Base-by-base conservation (phyloP, 192 early-diverging fungal species). In the Dispira simplex region DNA sequence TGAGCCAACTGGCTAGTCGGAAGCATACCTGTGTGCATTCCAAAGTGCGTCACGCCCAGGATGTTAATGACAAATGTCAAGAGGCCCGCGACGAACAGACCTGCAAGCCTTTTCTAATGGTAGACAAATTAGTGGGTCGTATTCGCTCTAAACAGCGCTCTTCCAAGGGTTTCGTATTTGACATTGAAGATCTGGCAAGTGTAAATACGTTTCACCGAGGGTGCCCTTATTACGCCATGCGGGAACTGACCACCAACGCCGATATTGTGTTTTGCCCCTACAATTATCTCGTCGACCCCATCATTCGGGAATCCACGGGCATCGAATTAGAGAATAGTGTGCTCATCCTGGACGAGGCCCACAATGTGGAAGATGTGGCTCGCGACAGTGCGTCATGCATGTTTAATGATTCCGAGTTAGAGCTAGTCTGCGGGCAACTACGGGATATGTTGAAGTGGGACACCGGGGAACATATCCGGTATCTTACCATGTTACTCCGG, bases 221-320 rank as follows among this genome's bases (percentile, higher is more conserved):
- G 2, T 85, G 84, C 26, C 76, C 84, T 1, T 85, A 84, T 65
- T 85, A 67, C 65, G 76, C 82, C 2, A 49, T 77, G 6, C 73
- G 76, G 27, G 74, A 69, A 8, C 10, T 81, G 20, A 63, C 74
- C 9, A 69, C 57, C 8, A 47, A 26, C 2, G 82, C 82, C 6
- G 77, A 85, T 6, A 62, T 85, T 18, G 64, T 85, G 4, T 84
- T 85, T 57, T 82, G 81, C 44, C 84, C 84, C 0, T 85, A 85
- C 64, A 83, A 85, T 46, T 85, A 85, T 43, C 70, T 85, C 0
- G 66, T 85, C 46, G 81, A 83, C 65, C 84, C 84, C 0, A 60
- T 67, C 0, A 78, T 85, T 25, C 68, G 84, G 25, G 60, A 68
- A 20, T 66, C 73, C 18, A 63, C 76, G 13, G 76, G 72, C 10